Evolutionary conservation across 2,329 filamentous ascomycete genomes (phyloP).

Genomic region (Diaporthe caulivora): DNA sequence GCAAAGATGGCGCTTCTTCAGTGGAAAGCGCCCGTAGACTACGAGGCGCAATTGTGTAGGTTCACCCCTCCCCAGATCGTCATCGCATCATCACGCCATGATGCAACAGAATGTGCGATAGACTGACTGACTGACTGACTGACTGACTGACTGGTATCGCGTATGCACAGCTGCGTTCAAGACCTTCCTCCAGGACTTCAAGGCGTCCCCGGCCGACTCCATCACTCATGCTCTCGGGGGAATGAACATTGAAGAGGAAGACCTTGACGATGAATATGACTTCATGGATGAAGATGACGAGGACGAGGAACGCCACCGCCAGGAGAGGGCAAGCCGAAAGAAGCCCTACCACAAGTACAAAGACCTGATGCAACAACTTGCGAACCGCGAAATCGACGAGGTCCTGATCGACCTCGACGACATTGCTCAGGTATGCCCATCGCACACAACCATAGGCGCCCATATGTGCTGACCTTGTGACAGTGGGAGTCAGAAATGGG

Average conservation of each 20-base stretch:
- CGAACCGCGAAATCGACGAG: constrained; percentile 82
- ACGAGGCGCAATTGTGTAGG: constrained; percentile 86
- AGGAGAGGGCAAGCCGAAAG: constrained; percentile 61
- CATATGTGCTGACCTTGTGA: constrained; percentile 19
- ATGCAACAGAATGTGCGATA: not conserved
- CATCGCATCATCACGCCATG: too few species aligned
- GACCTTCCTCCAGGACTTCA: constrained; percentile 89
- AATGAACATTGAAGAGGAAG: constrained; percentile 89
- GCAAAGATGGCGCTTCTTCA: constrained; percentile 85
- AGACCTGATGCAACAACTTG: constrained; percentile 86
- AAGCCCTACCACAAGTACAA: constrained; percentile 87
- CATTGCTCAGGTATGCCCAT: constrained; percentile 72
- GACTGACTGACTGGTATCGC: constrained; percentile 22
- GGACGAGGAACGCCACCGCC: constrained; percentile 62
- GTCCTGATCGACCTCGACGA: constrained; percentile 93
- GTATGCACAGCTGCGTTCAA: constrained; percentile 77
- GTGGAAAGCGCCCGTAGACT: constrained; percentile 84
- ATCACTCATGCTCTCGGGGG: constrained; percentile 86
- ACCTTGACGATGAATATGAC: constrained; percentile 90
- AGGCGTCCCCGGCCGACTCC: constrained; percentile 77
- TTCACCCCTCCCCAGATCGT: constrained; percentile 39
- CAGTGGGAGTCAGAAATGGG: constrained; percentile 82
- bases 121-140: too few species aligned
- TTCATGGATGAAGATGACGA: constrained; percentile 88
- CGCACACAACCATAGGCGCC: not conserved